Conservation (phyloP, 768 basidiomycete species). For the Leccinum incarnatum region DNA sequence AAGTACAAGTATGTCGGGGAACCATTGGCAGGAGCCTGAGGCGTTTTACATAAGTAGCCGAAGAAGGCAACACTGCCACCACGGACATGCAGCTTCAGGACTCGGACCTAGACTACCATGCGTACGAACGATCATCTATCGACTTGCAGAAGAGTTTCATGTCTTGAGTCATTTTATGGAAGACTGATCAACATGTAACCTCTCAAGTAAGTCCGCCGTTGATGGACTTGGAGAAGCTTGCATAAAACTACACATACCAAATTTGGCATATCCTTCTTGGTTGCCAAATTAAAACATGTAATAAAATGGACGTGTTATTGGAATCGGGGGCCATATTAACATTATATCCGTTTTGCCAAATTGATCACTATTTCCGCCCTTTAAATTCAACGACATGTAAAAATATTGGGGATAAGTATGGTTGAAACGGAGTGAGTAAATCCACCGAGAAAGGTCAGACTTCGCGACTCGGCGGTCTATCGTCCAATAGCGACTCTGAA, state of each 20-base stretch:
- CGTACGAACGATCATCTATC: not conserved
- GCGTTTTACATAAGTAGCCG: not conserved
- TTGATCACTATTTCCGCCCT: not conserved
- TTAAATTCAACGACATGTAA: not conserved
- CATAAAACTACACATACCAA: constrained; percentile 26
- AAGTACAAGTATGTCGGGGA: not conserved
- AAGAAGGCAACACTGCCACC: not conserved
- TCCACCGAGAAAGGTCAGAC: not conserved
- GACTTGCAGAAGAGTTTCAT: not conserved
- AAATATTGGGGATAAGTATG: not conserved
- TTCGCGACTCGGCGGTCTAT: not conserved
- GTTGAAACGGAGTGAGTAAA: not conserved
- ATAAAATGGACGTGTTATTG: not conserved
- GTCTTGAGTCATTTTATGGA: not conserved
- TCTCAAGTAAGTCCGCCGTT: not conserved
- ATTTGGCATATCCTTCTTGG: constrained; percentile 21
- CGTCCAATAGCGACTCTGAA: not conserved
- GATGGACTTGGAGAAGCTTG: not conserved
- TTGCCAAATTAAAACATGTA: not conserved
- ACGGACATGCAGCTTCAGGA: not conserved
- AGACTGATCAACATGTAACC: not conserved
- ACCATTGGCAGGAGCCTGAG: not conserved
- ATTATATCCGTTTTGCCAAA: not conserved
- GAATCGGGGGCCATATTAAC: not conserved
- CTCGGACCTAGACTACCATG: not conserved